Base-by-base conservation (phyloP, 768 basidiomycete genomes). In the Russula sp. region DNA sequence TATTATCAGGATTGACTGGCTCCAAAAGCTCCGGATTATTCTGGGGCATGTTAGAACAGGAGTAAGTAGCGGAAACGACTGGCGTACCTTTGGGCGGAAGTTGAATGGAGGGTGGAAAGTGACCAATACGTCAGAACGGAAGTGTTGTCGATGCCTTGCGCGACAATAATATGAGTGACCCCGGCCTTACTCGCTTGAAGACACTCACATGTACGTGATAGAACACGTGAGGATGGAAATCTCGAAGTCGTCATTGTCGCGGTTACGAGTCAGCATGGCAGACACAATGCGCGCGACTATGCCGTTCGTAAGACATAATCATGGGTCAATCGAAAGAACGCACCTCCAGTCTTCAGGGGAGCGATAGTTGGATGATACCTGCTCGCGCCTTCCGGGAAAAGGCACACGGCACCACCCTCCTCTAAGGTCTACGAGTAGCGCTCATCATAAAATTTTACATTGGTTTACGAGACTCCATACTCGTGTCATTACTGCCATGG, bases 371-470 rank as follows among this genome's bases (percentile, higher is more conserved):
- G 90, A 69, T 90, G 89, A 73, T 88, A 95, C 50, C 91, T 80
- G 70, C 90, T 92, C 77, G 86, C 82, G 1, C 93, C 94, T 76
- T 94, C 93, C 3, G 92, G 92, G 69, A 94, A 94, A 60, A 94
- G 69, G 71, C 89, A 92, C 3, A 92, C 81, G 18, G 89, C 88
- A 71, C 92, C 89, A 10, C 91, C 91, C 11, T 77, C 64, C 71
- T 89, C 88, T 36, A 92, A 76, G 5, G 87, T 89, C 90, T 93
- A 65, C 36, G 63, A 59, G 63, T 57, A 65, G 64, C 5, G 24
- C 48, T 46, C 8, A 61, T 61, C 20, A 61, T 14, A 48, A 30
- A 6, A 14, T n/a, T 4, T 53, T 24, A 58, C 48, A 55, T 40
- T 54, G 61, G 60, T 51, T 69, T 62, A 72, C 42, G 22, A 57